phyloP scores from a whole-genome alignment of 169 alveolate genomes.

The Cryptosporidium canis region DNA sequence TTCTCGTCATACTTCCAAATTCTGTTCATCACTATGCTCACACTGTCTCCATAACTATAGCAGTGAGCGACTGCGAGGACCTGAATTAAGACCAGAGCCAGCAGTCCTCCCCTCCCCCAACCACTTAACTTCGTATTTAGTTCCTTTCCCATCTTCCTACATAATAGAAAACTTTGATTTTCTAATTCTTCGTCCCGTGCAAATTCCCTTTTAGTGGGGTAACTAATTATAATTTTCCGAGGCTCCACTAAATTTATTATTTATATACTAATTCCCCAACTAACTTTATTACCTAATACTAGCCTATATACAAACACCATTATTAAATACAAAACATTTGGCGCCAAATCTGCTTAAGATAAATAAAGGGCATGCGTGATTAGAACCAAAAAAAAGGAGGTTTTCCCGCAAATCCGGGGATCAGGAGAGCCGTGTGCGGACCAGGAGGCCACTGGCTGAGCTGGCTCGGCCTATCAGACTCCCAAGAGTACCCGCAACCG shows the following conservation, averaged over 20 bases:
- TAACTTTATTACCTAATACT: background rate
- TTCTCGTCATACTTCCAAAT: slow-evolving; percentile 69
- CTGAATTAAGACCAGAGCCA: background rate
- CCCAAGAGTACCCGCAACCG: no score
- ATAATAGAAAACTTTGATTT: slow-evolving; percentile 3
- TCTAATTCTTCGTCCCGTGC: background rate
- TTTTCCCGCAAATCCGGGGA: no score
- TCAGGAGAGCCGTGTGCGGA: no score
- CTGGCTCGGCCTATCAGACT: no score
- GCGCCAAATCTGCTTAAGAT: background rate
- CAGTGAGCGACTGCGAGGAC: background rate
- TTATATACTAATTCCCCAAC: background rate
- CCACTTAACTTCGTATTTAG: background rate
- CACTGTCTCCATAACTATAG: slow-evolving; percentile 49
- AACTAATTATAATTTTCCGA: slow-evolving; percentile 5
- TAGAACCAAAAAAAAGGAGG: no score
- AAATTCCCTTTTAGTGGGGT: slow-evolving; percentile 34
- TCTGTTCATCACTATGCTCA: slow-evolving; percentile 32
- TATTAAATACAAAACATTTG: background rate
- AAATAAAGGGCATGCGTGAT: no score
- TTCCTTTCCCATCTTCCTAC: slow-evolving; percentile 43
- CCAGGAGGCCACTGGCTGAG: no score
- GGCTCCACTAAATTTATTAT: background rate
- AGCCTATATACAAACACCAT: background rate
- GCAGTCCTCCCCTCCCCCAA: background rate